These are phyloP conservation scores for Thalassiosira delicatula DNA, from an alignment of 352 stramenopile genomes.

Conservation along the genomic window DNA sequence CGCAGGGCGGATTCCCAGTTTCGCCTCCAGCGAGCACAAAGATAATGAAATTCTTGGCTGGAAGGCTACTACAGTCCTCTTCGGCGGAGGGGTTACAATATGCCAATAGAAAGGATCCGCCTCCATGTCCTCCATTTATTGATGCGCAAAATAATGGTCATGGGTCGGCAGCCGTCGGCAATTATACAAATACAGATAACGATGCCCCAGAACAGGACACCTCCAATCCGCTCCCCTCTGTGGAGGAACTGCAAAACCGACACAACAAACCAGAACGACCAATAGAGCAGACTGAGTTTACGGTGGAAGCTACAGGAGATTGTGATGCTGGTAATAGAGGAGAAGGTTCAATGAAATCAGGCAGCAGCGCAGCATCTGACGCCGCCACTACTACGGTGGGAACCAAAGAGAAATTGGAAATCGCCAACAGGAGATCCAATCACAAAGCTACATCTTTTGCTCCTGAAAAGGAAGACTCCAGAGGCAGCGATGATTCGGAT, in stretches of 20 bases:
- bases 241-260: not conserved
- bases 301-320: not conserved
- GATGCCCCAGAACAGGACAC: not conserved
- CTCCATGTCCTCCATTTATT: not conserved
- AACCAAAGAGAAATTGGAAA: conserved; percentile 13
- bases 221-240: conserved; percentile 1
- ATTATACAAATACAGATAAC: not conserved
- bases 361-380: conserved; percentile 14
- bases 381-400: not conserved
- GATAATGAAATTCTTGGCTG: conserved; percentile 2
- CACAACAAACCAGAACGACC: not conserved
- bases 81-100: not conserved
- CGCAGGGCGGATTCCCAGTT: conserved; percentile 35
- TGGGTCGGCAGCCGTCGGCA: not conserved
- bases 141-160: not conserved
- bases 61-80: not conserved
- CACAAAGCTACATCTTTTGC: not conserved
- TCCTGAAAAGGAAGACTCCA: not conserved
- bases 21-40: conserved; percentile 18
- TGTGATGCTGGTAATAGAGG: not conserved
- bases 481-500: not conserved
- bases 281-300: not conserved
- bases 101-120: not conserved
- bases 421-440: not conserved
- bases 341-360: not conserved